A percentile compares a stretch with the other conserved stretches of the same genome.
Conservation (phyloP, 305 asterid genomes). For the Plantago coronopus region DNA sequence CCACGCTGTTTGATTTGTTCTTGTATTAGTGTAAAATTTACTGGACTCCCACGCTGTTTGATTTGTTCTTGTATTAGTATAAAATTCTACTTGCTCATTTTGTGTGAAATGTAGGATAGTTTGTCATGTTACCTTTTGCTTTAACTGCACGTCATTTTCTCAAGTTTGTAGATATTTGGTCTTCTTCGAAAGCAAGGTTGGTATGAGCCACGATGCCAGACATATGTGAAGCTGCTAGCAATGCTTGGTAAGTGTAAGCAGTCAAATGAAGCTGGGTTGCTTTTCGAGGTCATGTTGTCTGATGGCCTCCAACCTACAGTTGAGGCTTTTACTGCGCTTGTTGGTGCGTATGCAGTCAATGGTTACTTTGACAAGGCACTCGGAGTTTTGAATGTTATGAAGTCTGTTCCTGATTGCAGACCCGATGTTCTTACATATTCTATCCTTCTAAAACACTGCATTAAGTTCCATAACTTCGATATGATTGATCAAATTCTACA, state of each 20-base stretch:
- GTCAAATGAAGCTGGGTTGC: conserved; percentile 62
- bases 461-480: conserved; percentile 48
- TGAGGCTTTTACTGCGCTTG: conserved; percentile 78
- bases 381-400: conserved; percentile 52
- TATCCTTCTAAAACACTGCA: conserved; percentile 61
- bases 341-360: conserved; percentile 59
- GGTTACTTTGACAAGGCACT: conserved; percentile 69
- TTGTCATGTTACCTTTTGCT: conserved; percentile 4
- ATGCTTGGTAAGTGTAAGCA: conserved; percentile 89
- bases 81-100: no score
- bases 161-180: conserved; percentile 54
- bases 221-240: conserved; percentile 68
- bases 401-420: conserved; percentile 47
- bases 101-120: neutral
- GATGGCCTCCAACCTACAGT: conserved; percentile 76
- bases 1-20: no score
- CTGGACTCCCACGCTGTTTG: no score
- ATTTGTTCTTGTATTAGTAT: no score
- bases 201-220: conserved; percentile 72
- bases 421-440: conserved; percentile 87
- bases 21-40: no score
- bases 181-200: conserved; percentile 84
- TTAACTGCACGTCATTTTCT: conserved; percentile 12
- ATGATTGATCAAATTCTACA: conserved; percentile 44
- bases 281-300: conserved; percentile 56